Percentiles rank a stretch among this genome's conserved stretches.
These are phyloP conservation scores for Mallotus japonicus DNA, from an alignment of 441 rosid species.

Conservation along the genomic window DNA sequence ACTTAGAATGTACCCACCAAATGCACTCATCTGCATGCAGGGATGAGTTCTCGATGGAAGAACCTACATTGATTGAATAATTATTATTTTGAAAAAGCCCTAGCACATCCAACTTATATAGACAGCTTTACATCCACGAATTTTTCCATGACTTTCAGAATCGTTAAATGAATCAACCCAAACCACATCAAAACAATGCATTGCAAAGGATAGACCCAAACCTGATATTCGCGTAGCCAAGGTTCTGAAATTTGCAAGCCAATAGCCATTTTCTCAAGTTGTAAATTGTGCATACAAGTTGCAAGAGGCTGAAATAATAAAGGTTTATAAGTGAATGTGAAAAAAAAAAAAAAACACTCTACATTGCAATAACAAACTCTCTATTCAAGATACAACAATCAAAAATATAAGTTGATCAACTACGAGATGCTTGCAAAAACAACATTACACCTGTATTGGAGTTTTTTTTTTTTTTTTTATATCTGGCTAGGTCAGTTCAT, in stretches of 20 bases:
- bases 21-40: slow-evolving; percentile 87
- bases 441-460: neutral
- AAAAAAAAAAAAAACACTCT: neutral
- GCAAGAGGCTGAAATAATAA: slow-evolving; percentile 64
- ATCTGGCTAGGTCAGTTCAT: neutral
- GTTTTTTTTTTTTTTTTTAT: neutral
- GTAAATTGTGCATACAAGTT: slow-evolving; percentile 87
- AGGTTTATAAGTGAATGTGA: neutral
- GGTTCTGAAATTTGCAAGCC: slow-evolving; percentile 90
- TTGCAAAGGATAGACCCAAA: slow-evolving; percentile 10
- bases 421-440: neutral
- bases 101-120: neutral
- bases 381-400: neutral
- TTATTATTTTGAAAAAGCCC: neutral
- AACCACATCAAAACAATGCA: neutral
- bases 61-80: slow-evolving; percentile 45
- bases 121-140: neutral
- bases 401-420: neutral
- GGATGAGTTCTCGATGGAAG: slow-evolving; percentile 95
- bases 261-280: slow-evolving; percentile 72
- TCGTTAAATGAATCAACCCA: neutral
- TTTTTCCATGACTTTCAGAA: no score
- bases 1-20: slow-evolving; percentile 84
- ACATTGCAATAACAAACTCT: neutral
- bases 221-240: slow-evolving; percentile 96